Conservation (phyloP, 2,329 filamentous ascomycete species). For the Rutstroemia sp. region DNA sequence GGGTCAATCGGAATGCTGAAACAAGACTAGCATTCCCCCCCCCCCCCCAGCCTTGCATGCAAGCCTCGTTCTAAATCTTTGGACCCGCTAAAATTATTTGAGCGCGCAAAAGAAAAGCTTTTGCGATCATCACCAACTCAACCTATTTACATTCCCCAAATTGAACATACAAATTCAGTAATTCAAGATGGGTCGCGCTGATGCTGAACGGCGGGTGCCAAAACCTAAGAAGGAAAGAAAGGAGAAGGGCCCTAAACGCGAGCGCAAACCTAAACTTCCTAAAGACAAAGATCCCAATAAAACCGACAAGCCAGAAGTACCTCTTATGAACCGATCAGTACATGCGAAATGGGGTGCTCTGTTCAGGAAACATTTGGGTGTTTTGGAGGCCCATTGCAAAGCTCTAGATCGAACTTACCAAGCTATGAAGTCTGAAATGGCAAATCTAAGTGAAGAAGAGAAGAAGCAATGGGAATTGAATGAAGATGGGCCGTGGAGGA, state of each 20-base stretch:
- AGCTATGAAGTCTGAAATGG: slow-evolving; percentile 16
- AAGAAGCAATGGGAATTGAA: slow-evolving; percentile 19
- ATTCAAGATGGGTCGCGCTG: slow-evolving; percentile 3
- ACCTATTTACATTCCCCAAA: background rate
- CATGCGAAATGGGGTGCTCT: slow-evolving; percentile 32
- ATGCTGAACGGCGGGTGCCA: background rate
- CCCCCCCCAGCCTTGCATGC: slow-evolving; percentile 1
- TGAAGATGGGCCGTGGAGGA: slow-evolving; percentile 21
- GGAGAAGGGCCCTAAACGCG: background rate
- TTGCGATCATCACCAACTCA: background rate
- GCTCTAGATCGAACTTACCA: slow-evolving; percentile 17
- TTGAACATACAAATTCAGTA: background rate
- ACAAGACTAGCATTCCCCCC: background rate
- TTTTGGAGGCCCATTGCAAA: slow-evolving; percentile 23
- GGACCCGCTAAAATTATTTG: background rate
- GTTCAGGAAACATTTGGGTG: slow-evolving; percentile 22
- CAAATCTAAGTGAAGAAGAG: slow-evolving; percentile 16
- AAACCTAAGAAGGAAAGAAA: slow-evolving; percentile 7
- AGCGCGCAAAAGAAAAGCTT: slow-evolving; percentile 10
- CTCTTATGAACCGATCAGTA: slow-evolving; percentile 14
- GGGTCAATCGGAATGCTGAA: background rate
- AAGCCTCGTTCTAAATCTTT: slow-evolving; percentile 14
- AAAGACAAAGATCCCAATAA: slow-evolving; percentile 3
- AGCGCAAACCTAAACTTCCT: slow-evolving; percentile 1
- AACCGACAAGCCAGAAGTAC: slow-evolving; percentile 8